Evolutionary conservation across 2,329 filamentous ascomycete species (phyloP).

Genomic region (Trichoderma sp.): DNA sequence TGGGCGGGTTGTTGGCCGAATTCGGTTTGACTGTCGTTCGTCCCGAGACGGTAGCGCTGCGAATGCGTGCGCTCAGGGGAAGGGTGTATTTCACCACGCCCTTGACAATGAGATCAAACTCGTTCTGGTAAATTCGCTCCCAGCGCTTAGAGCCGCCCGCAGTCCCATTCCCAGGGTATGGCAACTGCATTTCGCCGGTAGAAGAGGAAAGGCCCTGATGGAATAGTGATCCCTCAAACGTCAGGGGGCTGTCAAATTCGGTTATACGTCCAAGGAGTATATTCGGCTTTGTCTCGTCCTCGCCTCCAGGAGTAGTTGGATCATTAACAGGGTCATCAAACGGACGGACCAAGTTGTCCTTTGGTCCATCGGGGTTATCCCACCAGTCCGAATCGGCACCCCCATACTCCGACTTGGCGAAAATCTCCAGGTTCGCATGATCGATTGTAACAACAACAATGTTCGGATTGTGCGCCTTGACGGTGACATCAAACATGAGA

Average conservation of each 20-base stretch:
- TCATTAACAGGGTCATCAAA: conserved; percentile 38
- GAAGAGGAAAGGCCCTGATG: conserved; percentile 69
- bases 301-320: conserved; percentile 40
- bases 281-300: conserved; percentile 63
- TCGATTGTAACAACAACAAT: conserved; percentile 83
- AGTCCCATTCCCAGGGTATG: conserved; percentile 83
- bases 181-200: conserved; percentile 77
- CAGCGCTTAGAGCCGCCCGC: conserved; percentile 81
- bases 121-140: conserved; percentile 86
- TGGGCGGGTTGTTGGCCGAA: conserved; percentile 59
- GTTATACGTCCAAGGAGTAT: conserved; percentile 90
- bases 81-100: conserved; percentile 83
- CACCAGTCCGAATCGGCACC: conserved; percentile 66
- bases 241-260: conserved; percentile 81
- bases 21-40: conserved; percentile 61
- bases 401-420: conserved; percentile 89
- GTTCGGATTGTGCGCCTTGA: conserved; percentile 89
- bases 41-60: conserved; percentile 60
- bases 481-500: conserved; percentile 87
- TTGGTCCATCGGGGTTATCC: conserved; percentile 37
- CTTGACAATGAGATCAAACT: conserved; percentile 89
- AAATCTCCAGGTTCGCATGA: conserved; percentile 86
- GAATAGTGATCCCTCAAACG: conserved; percentile 87
- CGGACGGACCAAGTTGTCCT: conserved; percentile 27
- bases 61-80: conserved; percentile 58